Evolutionary conservation across 2,329 filamentous ascomycete genomes (phyloP).

Genomic region (Claviceps arundinis): DNA sequence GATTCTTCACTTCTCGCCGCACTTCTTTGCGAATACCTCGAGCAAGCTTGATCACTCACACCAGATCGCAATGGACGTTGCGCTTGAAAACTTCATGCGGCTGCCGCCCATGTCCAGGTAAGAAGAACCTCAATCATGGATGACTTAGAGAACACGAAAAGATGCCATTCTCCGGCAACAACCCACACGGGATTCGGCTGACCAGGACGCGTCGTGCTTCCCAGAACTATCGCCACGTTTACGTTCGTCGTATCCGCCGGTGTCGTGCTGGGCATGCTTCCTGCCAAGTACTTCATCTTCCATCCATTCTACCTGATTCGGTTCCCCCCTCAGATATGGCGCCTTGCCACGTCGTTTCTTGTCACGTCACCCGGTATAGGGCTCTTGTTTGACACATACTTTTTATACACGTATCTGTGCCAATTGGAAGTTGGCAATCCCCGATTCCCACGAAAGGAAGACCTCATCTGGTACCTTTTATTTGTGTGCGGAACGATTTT

Average conservation of each 20-base stretch:
- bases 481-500: constrained; percentile 60
- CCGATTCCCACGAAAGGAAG: constrained; percentile 62
- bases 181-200: not conserved
- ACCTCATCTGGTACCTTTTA: constrained; percentile 66
- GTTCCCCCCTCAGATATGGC: constrained; percentile 32
- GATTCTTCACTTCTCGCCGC: constrained; percentile 4
- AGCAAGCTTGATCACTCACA: not conserved
- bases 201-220: constrained; percentile 9
- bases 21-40: not conserved
- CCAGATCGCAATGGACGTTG: constrained; percentile 20
- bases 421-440: constrained; percentile 59
- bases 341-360: constrained; percentile 28
- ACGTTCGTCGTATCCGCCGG: constrained; percentile 48
- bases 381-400: constrained; percentile 63
- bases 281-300: constrained; percentile 38
- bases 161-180: not conserved
- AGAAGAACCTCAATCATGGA: constrained; percentile 11
- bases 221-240: constrained; percentile 53
- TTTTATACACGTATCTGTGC: constrained; percentile 62
- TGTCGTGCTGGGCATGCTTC: constrained; percentile 42
- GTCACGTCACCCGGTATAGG: constrained; percentile 25
- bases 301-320: constrained; percentile 36
- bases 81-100: constrained; percentile 24
- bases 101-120: constrained; percentile 30
- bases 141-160: not conserved